phyloP scores from a whole-genome alignment of 2,329 filamentous ascomycete genomes.

The Colletotrichum truncatum region DNA sequence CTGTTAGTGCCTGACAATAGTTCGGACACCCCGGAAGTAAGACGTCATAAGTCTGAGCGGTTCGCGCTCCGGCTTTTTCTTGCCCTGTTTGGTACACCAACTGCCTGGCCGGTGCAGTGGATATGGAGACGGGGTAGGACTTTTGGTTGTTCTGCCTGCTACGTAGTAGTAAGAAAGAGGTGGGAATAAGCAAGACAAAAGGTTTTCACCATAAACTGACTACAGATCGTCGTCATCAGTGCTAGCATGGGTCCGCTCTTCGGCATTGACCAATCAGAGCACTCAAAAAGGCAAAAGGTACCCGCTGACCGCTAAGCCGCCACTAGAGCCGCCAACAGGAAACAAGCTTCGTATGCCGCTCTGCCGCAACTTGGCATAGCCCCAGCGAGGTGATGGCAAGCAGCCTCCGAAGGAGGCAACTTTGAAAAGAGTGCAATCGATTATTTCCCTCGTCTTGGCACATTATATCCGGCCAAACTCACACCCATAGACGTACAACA shows the following conservation, averaged over 20 bases:
- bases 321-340: conserved; percentile 1
- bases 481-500: background rate
- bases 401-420: too few species aligned
- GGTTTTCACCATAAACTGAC: background rate
- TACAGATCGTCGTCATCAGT: background rate
- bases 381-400: background rate
- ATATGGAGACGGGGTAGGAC: background rate
- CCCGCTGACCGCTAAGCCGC: background rate
- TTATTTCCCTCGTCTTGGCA: too few species aligned
- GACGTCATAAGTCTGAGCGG: conserved; percentile 9
- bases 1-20: background rate
- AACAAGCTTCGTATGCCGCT: conserved; percentile 25
- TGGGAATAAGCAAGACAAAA: background rate
- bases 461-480: background rate
- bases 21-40: conserved; percentile 3
- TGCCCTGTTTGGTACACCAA: conserved; percentile 10
- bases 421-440: too few species aligned
- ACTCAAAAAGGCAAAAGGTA: background rate
- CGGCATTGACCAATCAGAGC: background rate
- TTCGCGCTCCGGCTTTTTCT: conserved; percentile 9
- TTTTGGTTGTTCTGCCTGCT: background rate
- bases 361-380: conserved; percentile 26
- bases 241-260: background rate
- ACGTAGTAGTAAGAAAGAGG: background rate
- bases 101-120: background rate